Percentiles rank a stretch among this genome's conserved stretches.
These are phyloP conservation scores for Durotheca rogersii DNA, from an alignment of 495 filamentous ascomycete species.

Conservation along the genomic window DNA sequence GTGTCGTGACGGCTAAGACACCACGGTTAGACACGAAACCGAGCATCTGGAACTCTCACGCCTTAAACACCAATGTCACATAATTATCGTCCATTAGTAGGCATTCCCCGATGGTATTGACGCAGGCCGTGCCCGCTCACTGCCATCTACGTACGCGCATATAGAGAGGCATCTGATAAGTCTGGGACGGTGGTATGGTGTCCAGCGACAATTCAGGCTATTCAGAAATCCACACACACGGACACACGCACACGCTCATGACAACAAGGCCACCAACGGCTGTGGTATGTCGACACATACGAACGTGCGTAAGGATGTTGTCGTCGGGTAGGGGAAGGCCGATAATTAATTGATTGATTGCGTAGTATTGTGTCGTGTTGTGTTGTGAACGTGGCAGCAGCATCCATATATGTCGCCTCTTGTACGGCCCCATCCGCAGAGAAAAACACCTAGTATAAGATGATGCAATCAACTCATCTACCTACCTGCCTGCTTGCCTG, in stretches of 20 bases:
- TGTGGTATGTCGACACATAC: too few species aligned
- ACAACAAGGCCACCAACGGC: conserved; percentile 8
- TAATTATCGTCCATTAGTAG: conserved; percentile 20
- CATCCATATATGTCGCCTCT: neutral
- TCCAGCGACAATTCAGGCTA: too few species aligned
- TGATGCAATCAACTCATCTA: too few species aligned
- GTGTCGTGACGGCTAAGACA: conserved; percentile 8
- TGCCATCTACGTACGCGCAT: too few species aligned
- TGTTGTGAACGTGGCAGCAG: neutral
- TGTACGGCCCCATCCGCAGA: neutral
- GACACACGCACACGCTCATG: too few species aligned
- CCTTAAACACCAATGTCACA: conserved; percentile 14
- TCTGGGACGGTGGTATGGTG: conserved; percentile 30
- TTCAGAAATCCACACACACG: too few species aligned
- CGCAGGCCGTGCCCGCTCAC: too few species aligned
- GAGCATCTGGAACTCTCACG: conserved; percentile 20
- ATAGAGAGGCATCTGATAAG: conserved; percentile 15
- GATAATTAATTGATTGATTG: too few species aligned
- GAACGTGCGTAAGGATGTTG: conserved; percentile 11
- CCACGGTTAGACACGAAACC: conserved; percentile 21
- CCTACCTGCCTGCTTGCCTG: too few species aligned
- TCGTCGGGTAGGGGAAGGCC: conserved; percentile 19
- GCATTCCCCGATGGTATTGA: neutral
- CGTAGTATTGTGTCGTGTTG: too few species aligned
- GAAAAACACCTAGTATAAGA: too few species aligned